Evolutionary conservation across 441 rosid species (phyloP).

Genomic region (Melianthus villosus): DNA sequence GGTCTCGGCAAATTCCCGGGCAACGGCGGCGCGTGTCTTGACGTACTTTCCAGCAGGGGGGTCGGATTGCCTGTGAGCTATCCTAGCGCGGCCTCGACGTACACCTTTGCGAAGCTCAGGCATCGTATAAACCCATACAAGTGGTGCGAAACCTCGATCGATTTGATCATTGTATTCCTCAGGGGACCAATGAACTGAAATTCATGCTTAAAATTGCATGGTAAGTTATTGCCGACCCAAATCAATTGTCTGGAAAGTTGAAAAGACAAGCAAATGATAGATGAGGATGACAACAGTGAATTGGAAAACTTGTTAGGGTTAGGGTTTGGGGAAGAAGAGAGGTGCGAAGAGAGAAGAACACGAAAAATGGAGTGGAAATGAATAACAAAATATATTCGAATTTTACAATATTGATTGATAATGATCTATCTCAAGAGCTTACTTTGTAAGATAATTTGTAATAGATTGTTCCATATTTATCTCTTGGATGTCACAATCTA

Average conservation of each 20-base stretch:
- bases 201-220: constrained; percentile 11
- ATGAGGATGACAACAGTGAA: no score
- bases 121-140: constrained; percentile 77
- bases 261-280: no score
- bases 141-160: constrained; percentile 18
- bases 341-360: no score
- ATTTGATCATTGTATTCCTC: constrained; percentile 31
- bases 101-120: constrained; percentile 76
- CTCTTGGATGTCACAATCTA: no score
- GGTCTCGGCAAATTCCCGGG: constrained; percentile 16
- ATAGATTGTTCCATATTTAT: no score
- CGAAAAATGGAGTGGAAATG: no score
- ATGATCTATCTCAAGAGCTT: no score
- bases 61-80: constrained; percentile 19
- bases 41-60: constrained; percentile 14
- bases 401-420: no score
- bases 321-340: constrained; percentile 8
- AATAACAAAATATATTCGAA: no score
- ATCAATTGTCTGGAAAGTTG: neutral
- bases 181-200: constrained; percentile 4
- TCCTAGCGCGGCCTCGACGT: constrained; percentile 39
- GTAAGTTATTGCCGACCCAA: no score
- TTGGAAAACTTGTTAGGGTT: neutral
- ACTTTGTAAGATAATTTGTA: no score
- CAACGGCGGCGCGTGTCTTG: constrained; percentile 28